A percentile compares a stretch with the other conserved stretches of the same genome.
phyloP scores from a whole-genome alignment of 148 eudicot species.

The Rhododendron molle region DNA sequence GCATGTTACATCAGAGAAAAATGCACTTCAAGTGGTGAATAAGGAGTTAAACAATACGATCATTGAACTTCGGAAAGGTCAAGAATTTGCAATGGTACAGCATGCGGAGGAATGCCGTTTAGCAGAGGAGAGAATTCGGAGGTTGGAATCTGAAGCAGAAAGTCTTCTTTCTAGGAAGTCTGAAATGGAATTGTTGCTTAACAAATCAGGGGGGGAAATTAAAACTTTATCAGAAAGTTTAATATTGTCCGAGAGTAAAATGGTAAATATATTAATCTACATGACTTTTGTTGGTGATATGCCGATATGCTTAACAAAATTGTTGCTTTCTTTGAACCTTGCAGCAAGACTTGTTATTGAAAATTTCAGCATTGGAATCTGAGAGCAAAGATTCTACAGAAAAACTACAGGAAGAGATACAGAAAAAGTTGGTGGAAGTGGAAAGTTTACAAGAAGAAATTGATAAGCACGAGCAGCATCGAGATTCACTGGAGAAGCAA shows the following conservation, averaged over 20 bases:
- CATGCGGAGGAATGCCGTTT: conserved; percentile 83
- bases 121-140: conserved; percentile 68
- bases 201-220: conserved; percentile 50
- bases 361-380: conserved; percentile 47
- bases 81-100: conserved; percentile 71
- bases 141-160: conserved; percentile 61
- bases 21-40: conserved; percentile 47
- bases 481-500: conserved; percentile 50
- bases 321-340: conserved; percentile 7
- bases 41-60: conserved; percentile 52
- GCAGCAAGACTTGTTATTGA: conserved; percentile 65
- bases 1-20: conserved; percentile 51
- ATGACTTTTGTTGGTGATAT: not conserved
- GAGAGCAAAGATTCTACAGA: conserved; percentile 49
- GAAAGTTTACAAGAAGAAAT: conserved; percentile 50
- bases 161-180: conserved; percentile 48
- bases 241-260: conserved; percentile 47
- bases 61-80: conserved; percentile 61
- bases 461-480: conserved; percentile 39
- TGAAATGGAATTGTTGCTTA: conserved; percentile 45
- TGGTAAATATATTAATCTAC: conserved; percentile 35
- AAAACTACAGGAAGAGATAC: conserved; percentile 54
- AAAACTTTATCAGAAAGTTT: conserved; percentile 45
- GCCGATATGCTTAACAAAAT: not conserved
- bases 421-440: conserved; percentile 55